Base-by-base conservation (phyloP, 805 yeast species). In the Spathaspora girioi region DNA sequence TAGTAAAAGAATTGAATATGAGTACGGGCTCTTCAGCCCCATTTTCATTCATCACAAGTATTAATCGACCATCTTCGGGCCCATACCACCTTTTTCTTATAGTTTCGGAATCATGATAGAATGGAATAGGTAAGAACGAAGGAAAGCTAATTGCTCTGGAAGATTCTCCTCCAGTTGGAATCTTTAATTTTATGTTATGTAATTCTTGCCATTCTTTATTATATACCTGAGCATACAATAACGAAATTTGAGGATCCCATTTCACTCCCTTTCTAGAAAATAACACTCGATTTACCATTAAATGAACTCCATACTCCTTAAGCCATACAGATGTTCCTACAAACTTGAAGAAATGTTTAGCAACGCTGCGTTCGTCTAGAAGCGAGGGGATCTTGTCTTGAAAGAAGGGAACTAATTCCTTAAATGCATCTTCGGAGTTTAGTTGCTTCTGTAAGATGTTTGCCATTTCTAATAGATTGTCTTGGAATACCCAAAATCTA, bases 291-390 rank as follows among this genome's bases (percentile, higher is more conserved):
- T 70, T 63, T 2, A 67, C 62, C 67, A 65, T 63, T 10, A 60
- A 59, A 52, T 69, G 70, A 5, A 68, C 64, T 3, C 70, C 66
- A 44, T 65, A 67, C 14, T 67, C 63, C 47, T 64, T 56, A 12
- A 69, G 52, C 66, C 66, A 69, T 1, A 67, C 70, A 3, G 69
- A 61, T 7, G 71, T 59, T 1, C 73, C 73, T 1, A 67, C 67
- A 49, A 69, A 63, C 43, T 64, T 58, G 49, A 54, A 63, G 71
- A 73, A 69, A 50, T 65, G 61, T 23, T 59, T 50, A 12, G 56
- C 56, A 9, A 55, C 43, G 1, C 50, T 46, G 7, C 48, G 40
- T 15, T 46, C 38, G 26, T 50, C 29, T 7, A 58, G 29, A 15
- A 55, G 56, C 11, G 50, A 47, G 2, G 52, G 50, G 26, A 57